A percentile compares a stretch with the other conserved stretches of the same genome.
Evolutionary conservation across 1,284 basidiomycete species (phyloP).

Genomic region (Cutaneotrichosporon daszewskae): DNA sequence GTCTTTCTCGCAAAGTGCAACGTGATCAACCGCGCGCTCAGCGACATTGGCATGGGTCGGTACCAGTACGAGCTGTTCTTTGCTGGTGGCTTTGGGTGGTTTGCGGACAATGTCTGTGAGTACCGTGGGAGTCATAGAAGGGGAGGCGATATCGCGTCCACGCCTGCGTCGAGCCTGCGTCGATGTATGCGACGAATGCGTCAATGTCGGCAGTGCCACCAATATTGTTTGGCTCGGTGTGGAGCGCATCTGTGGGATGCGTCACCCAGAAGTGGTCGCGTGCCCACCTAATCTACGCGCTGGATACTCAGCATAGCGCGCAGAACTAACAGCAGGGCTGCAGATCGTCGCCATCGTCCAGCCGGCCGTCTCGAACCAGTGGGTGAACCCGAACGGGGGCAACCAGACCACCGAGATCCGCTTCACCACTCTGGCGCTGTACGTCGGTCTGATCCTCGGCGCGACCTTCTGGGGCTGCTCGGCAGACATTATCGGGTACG

Average conservation of each 20-base stretch:
- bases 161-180: no score
- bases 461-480: constrained; percentile 54
- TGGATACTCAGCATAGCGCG: no score
- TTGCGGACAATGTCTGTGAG: constrained; percentile 51
- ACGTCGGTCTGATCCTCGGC: constrained; percentile 57
- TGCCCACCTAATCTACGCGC: no score
- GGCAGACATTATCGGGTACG: constrained; percentile 46
- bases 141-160: no score
- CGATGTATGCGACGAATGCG: no score
- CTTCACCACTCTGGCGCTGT: constrained; percentile 54
- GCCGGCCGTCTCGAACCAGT: constrained; percentile 51
- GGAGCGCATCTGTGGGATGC: no score
- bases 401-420: constrained; percentile 8
- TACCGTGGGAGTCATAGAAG: no score
- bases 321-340: constrained; percentile 48
- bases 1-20: constrained; percentile 30
- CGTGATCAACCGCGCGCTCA: constrained; percentile 32
- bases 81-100: constrained; percentile 50
- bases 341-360: constrained; percentile 56
- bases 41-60: constrained; percentile 56
- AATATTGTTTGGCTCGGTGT: no score
- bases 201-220: no score
- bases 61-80: constrained; percentile 59
- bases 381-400: constrained; percentile 28
- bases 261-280: no score